Percentiles rank a stretch among this genome's conserved stretches.
Evolutionary conservation across 2,329 filamentous ascomycete genomes (phyloP).

Genomic region (Stachybotrys elegans): DNA sequence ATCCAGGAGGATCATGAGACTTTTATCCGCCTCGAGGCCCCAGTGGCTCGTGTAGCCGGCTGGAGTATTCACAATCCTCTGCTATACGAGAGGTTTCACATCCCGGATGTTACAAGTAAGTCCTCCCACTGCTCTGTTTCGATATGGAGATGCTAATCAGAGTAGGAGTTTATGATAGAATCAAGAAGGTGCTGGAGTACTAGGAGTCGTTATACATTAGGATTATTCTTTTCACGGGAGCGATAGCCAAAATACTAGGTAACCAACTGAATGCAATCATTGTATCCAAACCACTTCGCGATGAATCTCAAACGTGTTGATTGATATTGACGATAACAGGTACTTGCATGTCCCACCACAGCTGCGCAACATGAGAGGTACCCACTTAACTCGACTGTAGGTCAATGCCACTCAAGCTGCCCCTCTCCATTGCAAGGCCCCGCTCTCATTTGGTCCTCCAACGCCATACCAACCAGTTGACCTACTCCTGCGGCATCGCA

Average conservation of each 20-base stretch:
- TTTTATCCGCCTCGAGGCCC: conserved; percentile 79
- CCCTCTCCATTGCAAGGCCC: background rate
- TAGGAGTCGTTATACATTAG: conserved; percentile 31
- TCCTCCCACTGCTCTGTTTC: conserved; percentile 18
- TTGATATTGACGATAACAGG: too few relatives aligned
- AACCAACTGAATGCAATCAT: too few relatives aligned
- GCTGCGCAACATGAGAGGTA: too few relatives aligned
- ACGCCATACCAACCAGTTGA: conserved; percentile 8
- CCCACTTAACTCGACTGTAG: too few relatives aligned
- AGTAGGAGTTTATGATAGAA: conserved; percentile 65
- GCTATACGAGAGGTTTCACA: conserved; percentile 72
- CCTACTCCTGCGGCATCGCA: background rate
- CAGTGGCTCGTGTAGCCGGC: conserved; percentile 79
- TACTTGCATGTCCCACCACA: too few relatives aligned
- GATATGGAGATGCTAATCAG: conserved; percentile 6
- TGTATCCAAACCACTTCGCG: too few relatives aligned
- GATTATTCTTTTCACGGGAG: too few relatives aligned
- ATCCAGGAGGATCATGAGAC: conserved; percentile 74
- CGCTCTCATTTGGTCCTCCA: conserved; percentile 4
- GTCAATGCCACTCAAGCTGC: background rate
- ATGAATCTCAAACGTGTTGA: too few relatives aligned
- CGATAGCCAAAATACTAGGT: too few relatives aligned
- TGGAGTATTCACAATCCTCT: conserved; percentile 83
- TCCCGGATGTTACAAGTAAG: conserved; percentile 85
- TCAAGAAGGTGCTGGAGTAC: conserved; percentile 63